Base-by-base conservation (phyloP, 306 rosid genomes). In the Quercus ilex region DNA sequence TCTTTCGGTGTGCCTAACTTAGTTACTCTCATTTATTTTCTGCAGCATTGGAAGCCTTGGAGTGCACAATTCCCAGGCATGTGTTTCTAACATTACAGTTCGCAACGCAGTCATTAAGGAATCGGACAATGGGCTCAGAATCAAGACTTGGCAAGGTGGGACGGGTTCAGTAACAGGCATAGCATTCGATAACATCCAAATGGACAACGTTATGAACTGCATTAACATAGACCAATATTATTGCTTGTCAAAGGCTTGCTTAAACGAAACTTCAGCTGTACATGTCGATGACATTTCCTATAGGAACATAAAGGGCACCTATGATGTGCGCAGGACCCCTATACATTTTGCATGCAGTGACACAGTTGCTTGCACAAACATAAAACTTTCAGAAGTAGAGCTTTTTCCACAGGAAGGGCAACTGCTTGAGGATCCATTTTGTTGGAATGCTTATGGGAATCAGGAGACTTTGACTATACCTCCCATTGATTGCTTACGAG, bases 121-220 rank as follows among this genome's bases (percentile, higher is more conserved):
- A 78, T 93, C 99, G 2, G 97, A 96, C 88, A 96, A 96, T 17
- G 99, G 99, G 5, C 67, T 93, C 0, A 85, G 99, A 35, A 91
- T 96, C 68, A 96, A 96, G 88, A 96, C 99, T 74, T 96, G 99
- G 99, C 99, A 96, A 86, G 99, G 99, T 0, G 98, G 99, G 3
- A 81, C 86, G 55, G 98, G 99, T 0, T 85, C 97, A 1, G 99
- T 96, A 46, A 76, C 88, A 0, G 86, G 85, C 1, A 62, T 96
- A 15, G 69, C 73, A 41, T 96, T 96, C 77, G 89, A 88, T 58
- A 90, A 85, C 92, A 91, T 96, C 46, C 88, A 91, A 74, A 93
- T 96, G 99, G 97, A 93, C 76, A 91, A 87, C 21, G 99, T 96
- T 1, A 31, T 90, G 73, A 94, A 92, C 85, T 92, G 97, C 89